These are phyloP conservation scores for Sclerospora graminicola DNA, from an alignment of 352 stramenopile genomes.

Conservation along the genomic window DNA sequence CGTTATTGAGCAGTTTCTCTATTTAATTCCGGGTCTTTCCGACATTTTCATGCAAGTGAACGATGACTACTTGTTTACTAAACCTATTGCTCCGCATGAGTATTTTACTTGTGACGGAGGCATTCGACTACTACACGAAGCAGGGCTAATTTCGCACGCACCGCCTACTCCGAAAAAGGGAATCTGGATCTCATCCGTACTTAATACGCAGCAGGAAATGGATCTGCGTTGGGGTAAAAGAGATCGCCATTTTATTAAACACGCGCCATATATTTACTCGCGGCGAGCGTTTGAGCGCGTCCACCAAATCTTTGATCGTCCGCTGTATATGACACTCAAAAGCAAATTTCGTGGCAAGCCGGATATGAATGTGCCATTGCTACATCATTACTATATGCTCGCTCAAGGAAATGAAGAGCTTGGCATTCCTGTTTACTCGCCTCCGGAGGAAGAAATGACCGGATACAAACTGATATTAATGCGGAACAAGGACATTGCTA, in stretches of 20 bases:
- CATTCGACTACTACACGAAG: constrained; percentile 72
- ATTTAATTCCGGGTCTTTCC: constrained; percentile 73
- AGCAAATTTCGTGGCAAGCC: constrained; percentile 77
- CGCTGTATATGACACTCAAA: constrained; percentile 75
- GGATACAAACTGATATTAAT: constrained; percentile 82
- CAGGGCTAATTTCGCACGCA: constrained; percentile 63
- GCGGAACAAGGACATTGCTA: constrained; percentile 70
- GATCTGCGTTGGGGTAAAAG: constrained; percentile 71
- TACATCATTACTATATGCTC: constrained; percentile 86
- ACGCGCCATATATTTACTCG: constrained; percentile 83
- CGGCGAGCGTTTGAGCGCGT: constrained; percentile 75
- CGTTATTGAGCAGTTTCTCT: constrained; percentile 85
- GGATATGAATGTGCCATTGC: constrained; percentile 83
- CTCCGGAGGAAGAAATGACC: constrained; percentile 62
- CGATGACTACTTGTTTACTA: constrained; percentile 85
- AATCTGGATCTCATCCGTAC: constrained; percentile 82
- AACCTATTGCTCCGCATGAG: constrained; percentile 65
- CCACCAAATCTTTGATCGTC: constrained; percentile 81
- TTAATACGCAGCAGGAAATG: constrained; percentile 86
- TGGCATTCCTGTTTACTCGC: constrained; percentile 64
- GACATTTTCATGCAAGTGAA: constrained; percentile 87
- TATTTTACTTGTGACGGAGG: constrained; percentile 84
- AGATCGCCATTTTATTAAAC: constrained; percentile 82
- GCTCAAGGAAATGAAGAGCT: constrained; percentile 68
- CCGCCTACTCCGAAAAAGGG: constrained; percentile 69